Evolutionary conservation across 805 yeast genomes (phyloP), one percentile per base, ranked within the genome.

Genomic region (Starmerella geochares): DNA sequence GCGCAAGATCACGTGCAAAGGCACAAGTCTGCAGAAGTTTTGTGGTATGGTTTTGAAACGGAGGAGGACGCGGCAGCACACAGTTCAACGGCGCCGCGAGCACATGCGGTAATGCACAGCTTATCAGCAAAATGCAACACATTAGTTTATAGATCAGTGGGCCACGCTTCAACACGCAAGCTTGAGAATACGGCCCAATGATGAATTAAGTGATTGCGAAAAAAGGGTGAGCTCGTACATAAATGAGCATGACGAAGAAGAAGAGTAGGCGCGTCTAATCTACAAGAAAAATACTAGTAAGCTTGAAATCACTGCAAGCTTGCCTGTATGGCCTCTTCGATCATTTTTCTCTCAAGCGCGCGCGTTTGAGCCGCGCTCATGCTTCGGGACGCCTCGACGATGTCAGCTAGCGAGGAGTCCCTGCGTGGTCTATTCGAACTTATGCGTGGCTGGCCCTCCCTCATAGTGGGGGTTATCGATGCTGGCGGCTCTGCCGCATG

Each of bases 321-420:
- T 5, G 57, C 58, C 31, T 51, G 40, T 41, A 58, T 58, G 6
- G 62, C 62, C 25, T 51, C 53, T 9, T 58, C 61, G 13, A 60
- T 41, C 62, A 60, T 60, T 7, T 51, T 46, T 38, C 48, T 52
- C 46, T 59, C 62, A 7, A 59, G 39, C 6, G 56, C 59, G 5
- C 60, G 60, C 25, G 50, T 35, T 40, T 58, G 55, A 4, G 53
- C 38, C 2, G 48, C 45, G n/a, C 54, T 44, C 54, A 58, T 48
- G 28, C 36, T 21, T 11, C 54, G 47, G 10, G 53, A 38, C 4
- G 58, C 49, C 20, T 31, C 45, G 9, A 54, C 40, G 7, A 50
- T 24, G 20, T 55, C 53, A 23, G 47, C 21, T 20, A 52, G 29
- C 4, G 53, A 41, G 13, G 43, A 19, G 39, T 36, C 47, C 3